phyloP scores from a whole-genome alignment of 345 rosid species.

The Gossypium rotundifolium region DNA sequence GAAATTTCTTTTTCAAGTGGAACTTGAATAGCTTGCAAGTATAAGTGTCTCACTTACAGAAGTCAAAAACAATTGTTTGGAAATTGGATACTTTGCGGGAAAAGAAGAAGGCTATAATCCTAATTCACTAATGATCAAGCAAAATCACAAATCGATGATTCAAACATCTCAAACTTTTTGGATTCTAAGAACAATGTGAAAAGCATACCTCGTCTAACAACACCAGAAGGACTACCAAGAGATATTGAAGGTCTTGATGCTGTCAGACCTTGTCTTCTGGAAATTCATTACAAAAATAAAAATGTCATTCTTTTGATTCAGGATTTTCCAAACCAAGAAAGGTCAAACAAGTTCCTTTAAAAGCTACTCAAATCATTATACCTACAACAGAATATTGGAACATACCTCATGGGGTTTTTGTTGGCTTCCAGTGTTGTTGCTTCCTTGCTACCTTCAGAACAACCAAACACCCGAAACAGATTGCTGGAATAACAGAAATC shows the following conservation, averaged over 20 bases:
- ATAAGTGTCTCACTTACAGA: neutral
- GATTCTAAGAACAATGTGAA: neutral
- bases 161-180: neutral
- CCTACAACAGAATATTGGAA: neutral
- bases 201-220: constrained; percentile 72
- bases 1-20: too few species aligned
- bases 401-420: constrained; percentile 67
- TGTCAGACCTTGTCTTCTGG: constrained; percentile 78
- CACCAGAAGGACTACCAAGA: constrained; percentile 73
- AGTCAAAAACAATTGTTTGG: neutral
- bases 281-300: constrained; percentile 1
- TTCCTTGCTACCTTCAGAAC: constrained; percentile 45
- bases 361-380: constrained; percentile 2
- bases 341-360: neutral
- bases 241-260: constrained; percentile 78
- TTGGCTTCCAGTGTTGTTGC: constrained; percentile 85
- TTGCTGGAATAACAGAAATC: constrained; percentile 40
- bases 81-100: neutral
- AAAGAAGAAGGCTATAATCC: neutral
- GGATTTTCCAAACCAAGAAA: constrained; percentile 5
- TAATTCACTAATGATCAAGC: constrained; percentile 1
- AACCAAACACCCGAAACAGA: constrained; percentile 63
- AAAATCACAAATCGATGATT: neutral
- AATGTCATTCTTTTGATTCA: neutral
- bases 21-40: too few species aligned